Conservation (phyloP, 176 grass and related monocot genomes). For the sorghum (Sorghum bicolor) region DNA sequence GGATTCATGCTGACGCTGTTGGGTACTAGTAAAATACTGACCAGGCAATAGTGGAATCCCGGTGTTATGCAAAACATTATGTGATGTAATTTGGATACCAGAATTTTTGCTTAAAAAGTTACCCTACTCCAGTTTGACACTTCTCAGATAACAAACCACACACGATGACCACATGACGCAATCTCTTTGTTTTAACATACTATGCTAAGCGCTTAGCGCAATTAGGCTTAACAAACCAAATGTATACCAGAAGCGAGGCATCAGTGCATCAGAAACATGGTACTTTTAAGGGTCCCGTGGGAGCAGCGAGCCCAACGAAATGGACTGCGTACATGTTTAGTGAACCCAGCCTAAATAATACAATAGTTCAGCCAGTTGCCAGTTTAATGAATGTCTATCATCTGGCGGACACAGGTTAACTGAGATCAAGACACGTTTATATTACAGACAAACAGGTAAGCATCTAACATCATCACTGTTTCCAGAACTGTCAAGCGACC, state of each 20-base stretch:
- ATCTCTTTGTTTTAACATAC: not conserved
- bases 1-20: too few relatives aligned
- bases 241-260: not conserved
- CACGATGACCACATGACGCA: not conserved
- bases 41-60: not conserved
- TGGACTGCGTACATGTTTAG: not conserved
- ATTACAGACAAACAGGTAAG: slow-evolving; percentile 10
- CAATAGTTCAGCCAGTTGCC: not conserved
- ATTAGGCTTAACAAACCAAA: not conserved
- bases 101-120: not conserved
- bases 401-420: not conserved
- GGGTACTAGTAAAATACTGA: not conserved
- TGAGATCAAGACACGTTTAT: not conserved
- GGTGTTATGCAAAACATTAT: not conserved
- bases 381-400: not conserved
- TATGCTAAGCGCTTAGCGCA: not conserved
- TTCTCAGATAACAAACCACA: not conserved
- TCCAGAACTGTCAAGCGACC: slow-evolving; percentile 19
- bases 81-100: not conserved
- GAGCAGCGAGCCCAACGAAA: not conserved
- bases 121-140: not conserved
- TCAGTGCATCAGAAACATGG: not conserved
- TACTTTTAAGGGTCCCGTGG: not conserved
- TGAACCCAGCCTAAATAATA: not conserved
- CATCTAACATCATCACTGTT: slow-evolving; percentile 13